phyloP scores from a whole-genome alignment of 805 yeast species.

The Starmerella ratchasimensis region DNA sequence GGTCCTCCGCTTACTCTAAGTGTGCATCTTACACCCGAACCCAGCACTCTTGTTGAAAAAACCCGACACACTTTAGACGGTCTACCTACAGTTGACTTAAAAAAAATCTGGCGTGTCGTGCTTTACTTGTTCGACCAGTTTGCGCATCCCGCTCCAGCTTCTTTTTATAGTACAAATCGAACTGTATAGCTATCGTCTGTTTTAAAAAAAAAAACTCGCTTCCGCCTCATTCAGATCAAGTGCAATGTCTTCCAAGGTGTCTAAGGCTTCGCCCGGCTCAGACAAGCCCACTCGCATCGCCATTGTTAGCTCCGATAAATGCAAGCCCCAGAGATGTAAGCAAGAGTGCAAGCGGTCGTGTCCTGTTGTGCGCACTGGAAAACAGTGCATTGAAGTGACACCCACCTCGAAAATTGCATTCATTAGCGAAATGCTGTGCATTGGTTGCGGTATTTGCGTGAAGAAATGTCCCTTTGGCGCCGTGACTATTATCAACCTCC shows the following conservation, averaged over 20 bases:
- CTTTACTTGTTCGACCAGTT: too few species aligned
- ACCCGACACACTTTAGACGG: too few species aligned
- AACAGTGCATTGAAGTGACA: conserved; percentile 89
- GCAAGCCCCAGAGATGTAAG: conserved; percentile 97
- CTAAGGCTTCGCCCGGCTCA: conserved; percentile 3
- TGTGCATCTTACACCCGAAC: too few species aligned
- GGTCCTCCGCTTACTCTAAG: too few species aligned
- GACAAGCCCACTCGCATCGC: conserved; percentile 55
- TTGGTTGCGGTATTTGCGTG: conserved; percentile 99
- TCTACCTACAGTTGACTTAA: too few species aligned
- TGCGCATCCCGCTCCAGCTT: too few species aligned
- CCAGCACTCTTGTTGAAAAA: too few species aligned
- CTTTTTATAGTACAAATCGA: too few species aligned
- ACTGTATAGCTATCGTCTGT: too few species aligned
- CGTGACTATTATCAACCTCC: conserved; percentile 85
- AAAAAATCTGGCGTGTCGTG: too few species aligned
- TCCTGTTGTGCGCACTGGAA: conserved; percentile 97
- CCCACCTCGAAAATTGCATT: conserved; percentile 88
- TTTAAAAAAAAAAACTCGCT: too few species aligned
- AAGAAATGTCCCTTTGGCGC: conserved; percentile 98
- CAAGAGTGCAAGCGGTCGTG: conserved; percentile 95
- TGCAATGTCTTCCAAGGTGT: too few species aligned
- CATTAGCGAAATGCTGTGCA: conserved; percentile 83
- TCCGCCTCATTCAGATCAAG: neutral
- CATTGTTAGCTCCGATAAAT: conserved; percentile 82